Percentiles rank a stretch among this genome's conserved stretches.
Conservation (phyloP, 148 eudicot species). For the Diospyros lotus region DNA sequence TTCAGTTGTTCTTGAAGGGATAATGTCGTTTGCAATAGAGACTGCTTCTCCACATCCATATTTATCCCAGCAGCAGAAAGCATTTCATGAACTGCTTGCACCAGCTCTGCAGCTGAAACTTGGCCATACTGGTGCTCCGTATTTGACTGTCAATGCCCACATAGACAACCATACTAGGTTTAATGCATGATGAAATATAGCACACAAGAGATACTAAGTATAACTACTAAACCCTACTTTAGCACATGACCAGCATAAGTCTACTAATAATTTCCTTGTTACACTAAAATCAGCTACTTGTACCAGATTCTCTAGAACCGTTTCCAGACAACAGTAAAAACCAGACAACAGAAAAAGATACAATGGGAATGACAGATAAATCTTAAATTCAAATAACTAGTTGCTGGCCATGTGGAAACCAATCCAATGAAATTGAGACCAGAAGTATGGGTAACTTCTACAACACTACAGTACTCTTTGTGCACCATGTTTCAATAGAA, state of each 20-base stretch:
- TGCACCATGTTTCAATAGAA: no score
- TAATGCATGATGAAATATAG: constrained; percentile 1
- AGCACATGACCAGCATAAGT: background rate
- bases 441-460: no score
- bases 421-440: no score
- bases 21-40: constrained; percentile 66
- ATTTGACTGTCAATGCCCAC: constrained; percentile 37
- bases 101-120: constrained; percentile 85
- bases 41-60: constrained; percentile 78
- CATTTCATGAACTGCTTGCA: constrained; percentile 98
- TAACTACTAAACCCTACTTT: background rate
- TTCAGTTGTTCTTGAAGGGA: constrained; percentile 79
- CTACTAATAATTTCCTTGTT: no score
- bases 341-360: background rate
- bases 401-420: no score
- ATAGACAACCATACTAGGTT: constrained; percentile 11
- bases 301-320: background rate
- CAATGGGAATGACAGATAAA: background rate
- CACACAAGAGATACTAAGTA: background rate
- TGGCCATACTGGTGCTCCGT: constrained; percentile 74
- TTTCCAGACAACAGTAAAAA: background rate
- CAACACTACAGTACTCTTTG: no score
- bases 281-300: background rate
- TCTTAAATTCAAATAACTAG: background rate
- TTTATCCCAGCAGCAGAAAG: constrained; percentile 88